Evolutionary conservation across 2,329 filamentous ascomycete species (phyloP).

Genomic region (Nothophoma quercina): DNA sequence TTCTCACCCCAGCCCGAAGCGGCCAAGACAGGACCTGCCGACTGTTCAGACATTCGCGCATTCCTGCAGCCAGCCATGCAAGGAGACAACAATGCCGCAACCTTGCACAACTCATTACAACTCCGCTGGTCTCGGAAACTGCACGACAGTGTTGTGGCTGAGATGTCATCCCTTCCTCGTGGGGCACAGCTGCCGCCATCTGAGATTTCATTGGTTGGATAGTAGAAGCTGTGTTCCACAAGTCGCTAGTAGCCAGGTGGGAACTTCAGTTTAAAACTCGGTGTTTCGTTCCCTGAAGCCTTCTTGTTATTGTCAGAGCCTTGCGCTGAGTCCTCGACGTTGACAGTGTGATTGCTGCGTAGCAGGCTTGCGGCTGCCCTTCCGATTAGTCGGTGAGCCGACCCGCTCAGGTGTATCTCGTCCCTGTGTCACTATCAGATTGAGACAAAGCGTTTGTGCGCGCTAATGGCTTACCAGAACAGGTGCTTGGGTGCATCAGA

Average conservation of each 20-base stretch:
- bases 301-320: slow-evolving; percentile 16
- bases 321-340: slow-evolving; percentile 25
- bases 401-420: slow-evolving; percentile 43
- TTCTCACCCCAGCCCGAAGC: slow-evolving; percentile 41
- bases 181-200: slow-evolving; percentile 5
- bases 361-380: slow-evolving; percentile 44
- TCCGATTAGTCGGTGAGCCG: slow-evolving; percentile 48
- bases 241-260: slow-evolving; percentile 44
- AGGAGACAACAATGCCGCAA: slow-evolving; percentile 44
- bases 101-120: slow-evolving; percentile 19
- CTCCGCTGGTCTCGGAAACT: slow-evolving; percentile 26
- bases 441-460: slow-evolving; percentile 43
- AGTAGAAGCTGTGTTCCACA: slow-evolving; percentile 16
- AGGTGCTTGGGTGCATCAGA: slow-evolving; percentile 40
- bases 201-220: background rate
- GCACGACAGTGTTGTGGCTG: slow-evolving; percentile 20
- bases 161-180: slow-evolving; percentile 27
- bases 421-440: slow-evolving; percentile 44
- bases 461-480: slow-evolving; percentile 43
- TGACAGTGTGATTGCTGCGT: slow-evolving; percentile 41
- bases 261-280: slow-evolving; percentile 39
- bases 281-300: slow-evolving; percentile 20
- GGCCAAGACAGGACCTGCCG: slow-evolving; percentile 40
- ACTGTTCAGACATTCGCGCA: slow-evolving; percentile 46
- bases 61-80: slow-evolving; percentile 40